A percentile compares a stretch with the other conserved stretches of the same genome.
These are phyloP conservation scores for Colletotrichum magnum DNA, from an alignment of 2,329 filamentous ascomycete genomes.

Conservation along the genomic window DNA sequence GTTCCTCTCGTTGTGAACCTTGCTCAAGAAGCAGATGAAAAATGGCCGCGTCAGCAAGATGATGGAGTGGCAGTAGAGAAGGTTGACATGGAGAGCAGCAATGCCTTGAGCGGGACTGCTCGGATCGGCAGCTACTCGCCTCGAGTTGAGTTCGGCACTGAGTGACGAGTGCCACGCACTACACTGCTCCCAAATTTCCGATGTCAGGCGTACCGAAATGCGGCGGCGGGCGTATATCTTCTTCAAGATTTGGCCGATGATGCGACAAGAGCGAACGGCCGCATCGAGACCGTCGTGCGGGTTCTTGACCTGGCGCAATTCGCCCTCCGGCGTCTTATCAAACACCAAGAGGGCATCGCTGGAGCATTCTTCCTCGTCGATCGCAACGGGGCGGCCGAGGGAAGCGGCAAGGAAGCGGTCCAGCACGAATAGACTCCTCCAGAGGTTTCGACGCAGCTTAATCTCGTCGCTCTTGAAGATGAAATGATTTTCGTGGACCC, in stretches of 20 bases:
- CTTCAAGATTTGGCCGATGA: slow-evolving; percentile 71
- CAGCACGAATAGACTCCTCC: slow-evolving; percentile 75
- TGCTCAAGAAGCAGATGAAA: slow-evolving; percentile 70
- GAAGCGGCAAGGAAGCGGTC: slow-evolving; percentile 75
- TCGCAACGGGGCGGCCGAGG: slow-evolving; percentile 73
- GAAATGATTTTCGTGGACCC: slow-evolving; percentile 67
- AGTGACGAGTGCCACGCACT: slow-evolving; percentile 66
- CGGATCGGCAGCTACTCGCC: slow-evolving; percentile 59
- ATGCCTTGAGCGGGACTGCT: slow-evolving; percentile 64
- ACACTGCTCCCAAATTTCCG: slow-evolving; percentile 69
- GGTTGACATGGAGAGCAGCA: slow-evolving; percentile 72
- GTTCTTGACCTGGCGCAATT: slow-evolving; percentile 28
- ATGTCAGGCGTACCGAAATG: slow-evolving; percentile 69
- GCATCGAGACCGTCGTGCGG: slow-evolving; percentile 62
- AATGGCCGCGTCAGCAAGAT: slow-evolving; percentile 76
- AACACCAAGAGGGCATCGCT: slow-evolving; percentile 56
- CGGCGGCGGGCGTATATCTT: slow-evolving; percentile 72
- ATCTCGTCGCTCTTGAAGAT: slow-evolving; percentile 65
- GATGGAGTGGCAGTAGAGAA: slow-evolving; percentile 74
- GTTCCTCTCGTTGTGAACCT: slow-evolving; percentile 51
- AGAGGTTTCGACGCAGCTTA: slow-evolving; percentile 68
- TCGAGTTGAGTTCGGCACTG: slow-evolving; percentile 64
- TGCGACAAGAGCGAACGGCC: slow-evolving; percentile 69
- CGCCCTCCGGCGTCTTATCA: slow-evolving; percentile 36
- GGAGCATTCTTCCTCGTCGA: slow-evolving; percentile 74